phyloP scores from a whole-genome alignment of 495 filamentous ascomycete species.

The Filosporella fistucella region DNA sequence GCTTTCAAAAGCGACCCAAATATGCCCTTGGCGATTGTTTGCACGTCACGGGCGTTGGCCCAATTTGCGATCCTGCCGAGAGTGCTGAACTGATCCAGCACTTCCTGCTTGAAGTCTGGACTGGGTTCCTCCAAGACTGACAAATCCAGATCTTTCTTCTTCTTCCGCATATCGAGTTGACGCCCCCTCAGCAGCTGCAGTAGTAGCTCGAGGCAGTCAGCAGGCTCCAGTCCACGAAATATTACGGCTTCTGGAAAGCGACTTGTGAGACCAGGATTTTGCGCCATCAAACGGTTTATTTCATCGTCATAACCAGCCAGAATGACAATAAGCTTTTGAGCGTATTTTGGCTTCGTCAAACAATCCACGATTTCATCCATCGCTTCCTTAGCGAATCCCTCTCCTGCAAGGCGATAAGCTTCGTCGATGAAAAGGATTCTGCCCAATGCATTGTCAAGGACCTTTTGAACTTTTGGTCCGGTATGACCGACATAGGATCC shows the following conservation, averaged over 20 bases:
- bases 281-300: slow-evolving; percentile 54
- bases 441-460: slow-evolving; percentile 53
- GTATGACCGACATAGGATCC: slow-evolving; percentile 53
- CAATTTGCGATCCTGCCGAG: slow-evolving; percentile 45
- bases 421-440: slow-evolving; percentile 62
- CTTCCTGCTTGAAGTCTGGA: slow-evolving; percentile 25
- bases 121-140: not conserved
- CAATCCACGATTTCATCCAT: slow-evolving; percentile 61
- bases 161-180: not conserved
- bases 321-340: slow-evolving; percentile 57
- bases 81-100: slow-evolving; percentile 40
- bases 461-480: slow-evolving; percentile 54
- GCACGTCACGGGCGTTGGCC: slow-evolving; percentile 66
- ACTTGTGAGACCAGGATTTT: slow-evolving; percentile 46
- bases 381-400: slow-evolving; percentile 53
- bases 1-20: slow-evolving; percentile 29
- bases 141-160: slow-evolving; percentile 19
- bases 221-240: slow-evolving; percentile 35
- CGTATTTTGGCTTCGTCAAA: slow-evolving; percentile 54
- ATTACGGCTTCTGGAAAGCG: slow-evolving; percentile 46
- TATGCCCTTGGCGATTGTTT: slow-evolving; percentile 49
- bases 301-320: slow-evolving; percentile 62
- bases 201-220: slow-evolving; percentile 39
- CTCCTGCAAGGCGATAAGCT: slow-evolving; percentile 51
- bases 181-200: slow-evolving; percentile 13